These are phyloP conservation scores for Coemansia sp. DNA, from an alignment of 192 early-diverging fungal species.

Conservation along the genomic window DNA sequence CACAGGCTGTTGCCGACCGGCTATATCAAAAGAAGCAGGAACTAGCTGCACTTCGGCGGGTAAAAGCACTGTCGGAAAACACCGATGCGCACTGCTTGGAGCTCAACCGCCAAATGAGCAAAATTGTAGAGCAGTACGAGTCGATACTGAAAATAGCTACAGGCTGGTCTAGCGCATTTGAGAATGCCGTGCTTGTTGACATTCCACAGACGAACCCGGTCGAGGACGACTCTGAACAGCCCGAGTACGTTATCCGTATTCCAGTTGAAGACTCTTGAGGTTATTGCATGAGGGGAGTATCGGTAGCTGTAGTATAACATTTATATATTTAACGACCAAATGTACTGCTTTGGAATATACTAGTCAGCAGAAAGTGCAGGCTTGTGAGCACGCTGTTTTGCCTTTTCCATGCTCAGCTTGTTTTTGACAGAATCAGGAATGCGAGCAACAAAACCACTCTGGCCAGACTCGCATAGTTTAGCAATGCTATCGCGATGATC, in stretches of 20 bases:
- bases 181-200: constrained; percentile 48
- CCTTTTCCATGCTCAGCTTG: constrained; percentile 35
- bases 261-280: constrained; percentile 23
- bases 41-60: constrained; percentile 44
- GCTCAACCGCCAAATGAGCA: constrained; percentile 52
- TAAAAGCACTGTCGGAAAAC: constrained; percentile 40
- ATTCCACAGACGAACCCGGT: constrained; percentile 32
- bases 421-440: constrained; percentile 45
- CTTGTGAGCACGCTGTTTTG: constrained; percentile 13
- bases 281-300: neutral
- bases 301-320: neutral
- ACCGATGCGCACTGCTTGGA: constrained; percentile 52
- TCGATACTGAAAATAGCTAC: constrained; percentile 38
- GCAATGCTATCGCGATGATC: constrained; percentile 6
- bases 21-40: constrained; percentile 51
- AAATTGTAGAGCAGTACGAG: constrained; percentile 48
- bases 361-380: neutral
- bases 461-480: constrained; percentile 6
- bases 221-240: constrained; percentile 48
- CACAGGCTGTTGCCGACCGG: constrained; percentile 40
- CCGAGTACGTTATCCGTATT: constrained; percentile 51
- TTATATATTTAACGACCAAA: neutral
- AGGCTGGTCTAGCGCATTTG: constrained; percentile 53
- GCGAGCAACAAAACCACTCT: constrained; percentile 29
- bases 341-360: neutral